Evolutionary conservation across 306 rosid genomes (phyloP).

Genomic region (Trichosanthes cucumerina): DNA sequence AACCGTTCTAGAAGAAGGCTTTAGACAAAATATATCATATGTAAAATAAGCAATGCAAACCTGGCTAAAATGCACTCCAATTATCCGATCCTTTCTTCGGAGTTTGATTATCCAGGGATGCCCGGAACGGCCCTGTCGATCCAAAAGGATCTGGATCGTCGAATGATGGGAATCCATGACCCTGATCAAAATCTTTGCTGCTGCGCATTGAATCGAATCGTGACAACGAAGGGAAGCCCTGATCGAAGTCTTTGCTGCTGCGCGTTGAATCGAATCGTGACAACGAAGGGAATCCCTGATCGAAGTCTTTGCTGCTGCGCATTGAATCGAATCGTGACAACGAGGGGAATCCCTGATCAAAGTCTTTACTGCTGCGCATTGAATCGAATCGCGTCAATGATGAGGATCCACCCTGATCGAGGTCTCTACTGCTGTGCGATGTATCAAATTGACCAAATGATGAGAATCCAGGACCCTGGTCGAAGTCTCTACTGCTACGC

Average conservation of each 20-base stretch:
- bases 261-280: constrained; percentile 14
- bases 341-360: constrained; percentile 24
- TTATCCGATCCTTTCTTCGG: constrained; percentile 55
- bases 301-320: constrained; percentile 52
- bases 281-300: constrained; percentile 17
- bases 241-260: constrained; percentile 59
- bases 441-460: neutral
- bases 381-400: neutral
- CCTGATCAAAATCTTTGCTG: constrained; percentile 58
- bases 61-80: constrained; percentile 82
- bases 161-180: constrained; percentile 39
- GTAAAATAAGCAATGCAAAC: constrained; percentile 8
- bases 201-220: constrained; percentile 21
- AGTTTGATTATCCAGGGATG: constrained; percentile 60
- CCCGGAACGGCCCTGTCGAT: constrained; percentile 54
- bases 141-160: constrained; percentile 91
- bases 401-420: constrained; percentile 30
- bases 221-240: constrained; percentile 13
- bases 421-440: constrained; percentile 45
- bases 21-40: constrained; percentile 13
- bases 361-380: constrained; percentile 47
- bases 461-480: constrained; percentile 27
- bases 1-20: constrained; percentile 27
- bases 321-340: constrained; percentile 2
- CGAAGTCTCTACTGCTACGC: constrained; percentile 59